Evolutionary conservation across 139 green algal genomes (phyloP).

Genomic region (Pleodorina starrii): DNA sequence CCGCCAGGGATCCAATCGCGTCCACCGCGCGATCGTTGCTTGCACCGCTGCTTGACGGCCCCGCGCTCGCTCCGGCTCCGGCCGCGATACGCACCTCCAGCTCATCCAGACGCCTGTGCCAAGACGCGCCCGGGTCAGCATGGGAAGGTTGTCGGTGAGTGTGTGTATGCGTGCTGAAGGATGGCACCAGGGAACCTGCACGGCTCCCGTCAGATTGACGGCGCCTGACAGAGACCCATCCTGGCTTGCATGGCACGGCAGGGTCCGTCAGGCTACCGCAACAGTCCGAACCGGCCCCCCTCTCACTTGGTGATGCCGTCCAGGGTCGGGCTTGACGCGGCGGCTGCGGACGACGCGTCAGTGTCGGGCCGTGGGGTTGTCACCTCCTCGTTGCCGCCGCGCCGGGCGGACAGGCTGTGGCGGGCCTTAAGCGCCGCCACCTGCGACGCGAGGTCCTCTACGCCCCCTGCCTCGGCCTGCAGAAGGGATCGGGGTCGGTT

Average conservation of each 20-base stretch:
- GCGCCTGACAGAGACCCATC: too few relatives aligned
- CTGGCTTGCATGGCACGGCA: too few relatives aligned
- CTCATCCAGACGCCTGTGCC: slow-evolving; percentile 24
- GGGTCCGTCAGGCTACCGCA: too few relatives aligned
- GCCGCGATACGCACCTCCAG: slow-evolving; percentile 16
- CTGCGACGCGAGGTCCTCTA: slow-evolving; percentile 27
- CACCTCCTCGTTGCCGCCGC: background rate
- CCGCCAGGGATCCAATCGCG: slow-evolving; percentile 8
- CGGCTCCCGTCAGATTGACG: too few relatives aligned
- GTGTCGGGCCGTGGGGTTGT: too few relatives aligned
- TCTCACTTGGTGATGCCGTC: background rate
- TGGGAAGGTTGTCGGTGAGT: too few relatives aligned
- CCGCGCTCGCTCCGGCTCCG: background rate
- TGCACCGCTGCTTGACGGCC: background rate
- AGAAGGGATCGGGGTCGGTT: too few relatives aligned
- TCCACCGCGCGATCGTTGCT: slow-evolving; percentile 21
- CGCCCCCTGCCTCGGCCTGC: slow-evolving; percentile 21
- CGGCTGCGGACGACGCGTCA: background rate
- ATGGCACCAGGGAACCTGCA: too few relatives aligned
- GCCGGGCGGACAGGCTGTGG: background rate
- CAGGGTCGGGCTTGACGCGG: background rate
- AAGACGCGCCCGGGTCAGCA: too few relatives aligned
- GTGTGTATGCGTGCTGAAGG: too few relatives aligned
- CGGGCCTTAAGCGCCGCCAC: slow-evolving; percentile 15
- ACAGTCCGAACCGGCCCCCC: too few relatives aligned